Percentiles rank a stretch among this genome's conserved stretches.
Conservation (phyloP, 2,329 filamentous ascomycete genomes). For the Monosporascus cannonballus region DNA sequence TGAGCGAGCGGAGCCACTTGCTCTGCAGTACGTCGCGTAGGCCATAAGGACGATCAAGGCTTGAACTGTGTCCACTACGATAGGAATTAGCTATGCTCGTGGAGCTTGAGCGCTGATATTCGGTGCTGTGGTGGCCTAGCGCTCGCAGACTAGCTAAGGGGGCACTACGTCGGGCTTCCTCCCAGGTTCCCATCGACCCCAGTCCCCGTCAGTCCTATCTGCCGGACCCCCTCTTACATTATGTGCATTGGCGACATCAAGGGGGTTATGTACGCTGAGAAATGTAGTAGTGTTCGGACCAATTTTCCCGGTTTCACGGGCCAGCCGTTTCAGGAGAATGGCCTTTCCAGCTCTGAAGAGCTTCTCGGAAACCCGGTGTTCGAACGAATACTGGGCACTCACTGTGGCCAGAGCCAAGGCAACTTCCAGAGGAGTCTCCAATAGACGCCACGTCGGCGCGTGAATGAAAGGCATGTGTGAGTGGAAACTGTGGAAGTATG, state of each 20-base stretch:
- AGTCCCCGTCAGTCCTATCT: slow-evolving; percentile 2
- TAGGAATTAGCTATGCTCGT: background rate
- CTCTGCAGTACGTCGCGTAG: slow-evolving; percentile 41
- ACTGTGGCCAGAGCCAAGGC: slow-evolving; percentile 27
- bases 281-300: slow-evolving; percentile 20
- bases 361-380: slow-evolving; percentile 27
- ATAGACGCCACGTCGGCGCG: slow-evolving; percentile 26
- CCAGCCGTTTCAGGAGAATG: slow-evolving; percentile 25
- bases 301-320: slow-evolving; percentile 15
- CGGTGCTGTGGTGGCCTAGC: too few species aligned
- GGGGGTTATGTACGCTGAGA: slow-evolving; percentile 14
- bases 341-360: slow-evolving; percentile 28
- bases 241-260: background rate
- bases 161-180: background rate
- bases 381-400: slow-evolving; percentile 33
- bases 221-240: background rate
- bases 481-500: slow-evolving; percentile 32
- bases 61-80: slow-evolving; percentile 24
- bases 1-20: slow-evolving; percentile 37
- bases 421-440: slow-evolving; percentile 26
- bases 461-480: slow-evolving; percentile 33
- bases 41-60: slow-evolving; percentile 31
- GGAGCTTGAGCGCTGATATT: too few species aligned
- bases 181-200: slow-evolving; percentile 20
- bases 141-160: background rate